Base-by-base conservation (phyloP, 2,329 filamentous ascomycete genomes). In the Sporothrix humicola region DNA sequence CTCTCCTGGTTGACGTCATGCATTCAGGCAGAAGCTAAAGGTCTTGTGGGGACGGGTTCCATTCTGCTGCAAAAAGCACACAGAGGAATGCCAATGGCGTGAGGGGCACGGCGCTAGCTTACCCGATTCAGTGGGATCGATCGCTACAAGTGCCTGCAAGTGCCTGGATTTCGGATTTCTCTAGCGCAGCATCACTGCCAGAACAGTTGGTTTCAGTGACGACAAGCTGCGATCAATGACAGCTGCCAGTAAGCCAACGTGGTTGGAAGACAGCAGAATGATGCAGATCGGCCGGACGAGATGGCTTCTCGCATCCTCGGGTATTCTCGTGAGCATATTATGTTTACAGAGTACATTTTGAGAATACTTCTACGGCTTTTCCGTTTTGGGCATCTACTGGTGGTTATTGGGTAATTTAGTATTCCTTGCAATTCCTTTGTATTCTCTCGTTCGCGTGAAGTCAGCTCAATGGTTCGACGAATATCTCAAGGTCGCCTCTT, bases 1-100 rank as follows among this genome's bases (percentile, higher is more conserved):
- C 31, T 70, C n/a, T 23, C 10, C 10, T 59, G 52, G 52, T 58
- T 69, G 69, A 71, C 69, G 69, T 71, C 69, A 71, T 71, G 52
- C 52, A 71, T 59, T 48, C 52, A 58, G 68, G 52, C 69, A 59
- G 52, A 58, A 31, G 42, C 20, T 58, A 26, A 46, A 31, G 3
- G 20, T 15, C 26, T 42, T 20, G 59, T 26, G 63, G 31, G 23
- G 20, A 48, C 10, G 61, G 20, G 31, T 3, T 37, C 31, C 31
- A 37, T 37, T 37, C 31, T 37, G 31, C 4, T 56, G 52, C 52
- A 23, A 56, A 12, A 17, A 56, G 15, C 20, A 56, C 20, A n/a
- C 23, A 9, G 13, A 23, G 52, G 31, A 37, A 37, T 37, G 31
- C 31, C 31, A 12, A 46, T 46, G 59, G 61, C 61, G 42, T 66